Evolutionary conservation across 2,329 filamentous ascomycete species (phyloP).

Genomic region (Aspergillus jensenii): DNA sequence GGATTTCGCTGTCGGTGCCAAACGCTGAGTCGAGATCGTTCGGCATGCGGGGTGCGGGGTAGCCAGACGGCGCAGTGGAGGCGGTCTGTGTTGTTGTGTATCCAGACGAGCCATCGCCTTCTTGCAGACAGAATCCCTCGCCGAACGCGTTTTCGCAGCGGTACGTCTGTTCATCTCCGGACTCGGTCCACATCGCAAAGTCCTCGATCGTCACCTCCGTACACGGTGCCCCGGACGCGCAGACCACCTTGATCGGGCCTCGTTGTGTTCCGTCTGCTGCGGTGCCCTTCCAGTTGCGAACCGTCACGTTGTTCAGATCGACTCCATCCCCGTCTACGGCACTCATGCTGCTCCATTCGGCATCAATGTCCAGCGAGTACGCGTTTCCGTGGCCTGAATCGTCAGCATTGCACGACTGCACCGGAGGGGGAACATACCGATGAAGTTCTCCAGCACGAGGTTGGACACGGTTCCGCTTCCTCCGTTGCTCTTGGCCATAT

Average conservation of each 20-base stretch:
- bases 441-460: conserved; percentile 56
- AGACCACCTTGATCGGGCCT: conserved; percentile 55
- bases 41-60: conserved; percentile 28
- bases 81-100: conserved; percentile 25
- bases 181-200: conserved; percentile 49
- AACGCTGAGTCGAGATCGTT: conserved; percentile 25
- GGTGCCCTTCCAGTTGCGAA: conserved; percentile 58
- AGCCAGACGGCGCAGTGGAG: conserved; percentile 26
- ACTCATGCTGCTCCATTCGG: conserved; percentile 51
- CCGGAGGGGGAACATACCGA: conserved; percentile 28
- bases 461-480: conserved; percentile 55
- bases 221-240: conserved; percentile 53
- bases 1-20: conserved; percentile 22
- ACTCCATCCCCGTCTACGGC: conserved; percentile 51
- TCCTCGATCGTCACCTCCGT: conserved; percentile 52
- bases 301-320: conserved; percentile 52
- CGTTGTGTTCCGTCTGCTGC: conserved; percentile 49
- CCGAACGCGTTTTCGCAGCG: conserved; percentile 53
- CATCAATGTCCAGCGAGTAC: conserved; percentile 57
- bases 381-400: conserved; percentile 56
- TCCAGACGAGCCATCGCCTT: conserved; percentile 15
- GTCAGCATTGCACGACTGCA: not conserved
- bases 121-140: conserved; percentile 48
- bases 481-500: conserved; percentile 63
- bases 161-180: conserved; percentile 33